Conservation (phyloP, 768 basidiomycete genomes). For the Pleurotus eryngii region DNA sequence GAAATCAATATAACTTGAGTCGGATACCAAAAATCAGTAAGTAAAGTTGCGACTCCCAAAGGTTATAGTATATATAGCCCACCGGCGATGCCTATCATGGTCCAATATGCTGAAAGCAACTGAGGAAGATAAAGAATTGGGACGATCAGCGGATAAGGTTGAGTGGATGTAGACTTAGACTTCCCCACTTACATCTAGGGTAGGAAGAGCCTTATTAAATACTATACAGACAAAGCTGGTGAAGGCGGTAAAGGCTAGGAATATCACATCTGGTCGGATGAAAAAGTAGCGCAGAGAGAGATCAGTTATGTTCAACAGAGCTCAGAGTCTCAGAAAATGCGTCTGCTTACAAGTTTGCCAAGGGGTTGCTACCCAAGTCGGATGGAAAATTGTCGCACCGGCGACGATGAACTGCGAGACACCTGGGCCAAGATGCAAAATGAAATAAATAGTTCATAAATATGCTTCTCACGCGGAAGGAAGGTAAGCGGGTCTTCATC, state of each 20-base stretch:
- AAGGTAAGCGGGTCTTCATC: no score
- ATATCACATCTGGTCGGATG: slow-evolving; percentile 45
- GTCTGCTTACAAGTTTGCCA: slow-evolving; percentile 54
- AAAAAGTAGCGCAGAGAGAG: background rate
- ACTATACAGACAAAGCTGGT: slow-evolving; percentile 53
- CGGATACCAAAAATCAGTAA: background rate
- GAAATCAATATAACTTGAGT: slow-evolving; percentile 49
- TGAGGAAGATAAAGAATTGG: slow-evolving; percentile 20
- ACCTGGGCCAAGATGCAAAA: slow-evolving; percentile 21
- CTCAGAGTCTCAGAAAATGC: no score
- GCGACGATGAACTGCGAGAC: slow-evolving; percentile 60
- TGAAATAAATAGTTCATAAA: background rate
- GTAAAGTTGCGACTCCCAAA: background rate
- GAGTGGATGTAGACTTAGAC: background rate
- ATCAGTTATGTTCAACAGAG: no score
- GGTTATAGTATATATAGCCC: background rate
- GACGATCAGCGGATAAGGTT: background rate
- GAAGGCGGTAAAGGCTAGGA: slow-evolving; percentile 48
- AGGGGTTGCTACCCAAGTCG: slow-evolving; percentile 52
- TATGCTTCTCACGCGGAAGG: no score
- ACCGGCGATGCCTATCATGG: slow-evolving; percentile 54
- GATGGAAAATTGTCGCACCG: slow-evolving; percentile 53
- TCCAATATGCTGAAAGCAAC: slow-evolving; percentile 62
- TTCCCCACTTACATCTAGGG: slow-evolving; percentile 39
- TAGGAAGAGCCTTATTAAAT: slow-evolving; percentile 47